phyloP scores from a whole-genome alignment of 148 eudicot genomes.

The Persicaria maculosa region DNA sequence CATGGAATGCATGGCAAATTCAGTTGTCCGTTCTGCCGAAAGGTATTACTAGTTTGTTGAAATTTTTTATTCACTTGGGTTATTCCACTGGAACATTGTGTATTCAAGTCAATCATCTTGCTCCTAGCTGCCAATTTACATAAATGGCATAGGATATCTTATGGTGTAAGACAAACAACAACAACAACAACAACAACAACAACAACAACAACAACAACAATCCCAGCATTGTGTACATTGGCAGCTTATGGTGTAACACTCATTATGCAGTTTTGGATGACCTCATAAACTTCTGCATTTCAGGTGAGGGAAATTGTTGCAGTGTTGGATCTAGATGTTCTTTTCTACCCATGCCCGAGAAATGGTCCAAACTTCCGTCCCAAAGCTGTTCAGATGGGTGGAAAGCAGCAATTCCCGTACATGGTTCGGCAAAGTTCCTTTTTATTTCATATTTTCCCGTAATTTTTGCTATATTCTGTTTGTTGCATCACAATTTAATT shows the following conservation, averaged over 20 bases:
- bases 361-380: constrained; percentile 92
- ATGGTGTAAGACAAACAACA: not conserved
- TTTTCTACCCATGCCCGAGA: constrained; percentile 92
- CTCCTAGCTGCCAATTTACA: not conserved
- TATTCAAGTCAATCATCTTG: not conserved
- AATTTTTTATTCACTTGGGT: not conserved
- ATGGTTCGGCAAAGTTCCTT: constrained; percentile 47
- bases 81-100: not conserved
- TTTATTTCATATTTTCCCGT: not conserved
- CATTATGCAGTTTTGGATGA: not conserved
- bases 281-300: not conserved
- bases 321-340: constrained; percentile 79
- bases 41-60: constrained; percentile 42
- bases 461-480: not conserved
- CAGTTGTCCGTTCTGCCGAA: constrained; percentile 98
- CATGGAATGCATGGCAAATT: constrained; percentile 19
- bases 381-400: constrained; percentile 77
- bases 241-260: not conserved
- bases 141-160: not conserved
- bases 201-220: no score
- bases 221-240: no score
- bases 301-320: constrained; percentile 96
- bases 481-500: not conserved
- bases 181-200: no score
- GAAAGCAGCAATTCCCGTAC: constrained; percentile 89